Base-by-base conservation (phyloP, 2,329 filamentous ascomycete species). In the Rutstroemia sp. region DNA sequence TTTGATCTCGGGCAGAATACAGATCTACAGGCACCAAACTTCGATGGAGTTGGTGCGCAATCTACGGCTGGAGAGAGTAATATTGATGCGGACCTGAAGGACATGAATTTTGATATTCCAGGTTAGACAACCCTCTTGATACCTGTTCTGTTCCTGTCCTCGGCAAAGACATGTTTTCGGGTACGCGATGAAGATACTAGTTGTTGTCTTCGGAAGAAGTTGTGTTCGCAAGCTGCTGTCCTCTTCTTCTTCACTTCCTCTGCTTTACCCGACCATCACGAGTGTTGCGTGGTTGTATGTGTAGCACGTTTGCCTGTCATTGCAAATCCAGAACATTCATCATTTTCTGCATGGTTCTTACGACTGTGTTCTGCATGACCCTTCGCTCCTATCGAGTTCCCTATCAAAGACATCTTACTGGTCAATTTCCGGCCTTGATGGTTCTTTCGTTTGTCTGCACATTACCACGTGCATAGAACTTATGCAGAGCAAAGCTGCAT, bases 1-100 rank as follows among this genome's bases (percentile, higher is more conserved):
- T 89, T 87, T 69, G 88, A 92, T 69, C 76, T 81, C 41, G 80
- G 80, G n/a, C 77, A 80, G 63, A 77, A 79, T 67, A 77, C 77
- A 59, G 79, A 83, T 67, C 78, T 79, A 66, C 78, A 81, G 67
- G 54, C 60, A 41, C 51, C 59, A 21, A 55, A 56, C 42, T 62
- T 60, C 48, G 60, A 63, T 23, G 58, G 57, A 57, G 30, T 46
- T 48, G 56, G 49, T 25, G 42, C 48, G 51, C 39, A 51, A 25
- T 19, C 51, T 19, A 53, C 50, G 17, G 41, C 54, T 23, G 23
- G 23, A 23, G 27, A 30, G 9, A 58, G 58, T 25, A 48, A 39
- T 30, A 57, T 57, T 9, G 62, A 63, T 27, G 3, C 41, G 47
- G 23, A 63, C 25, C 37, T 63, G 42, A 61, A 62, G 57, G 51